A percentile compares a stretch with the other conserved stretches of the same genome.
These are phyloP conservation scores for Neotropicomus parvogracilis DNA, from an alignment of 1,284 basidiomycete species.

Conservation along the genomic window DNA sequence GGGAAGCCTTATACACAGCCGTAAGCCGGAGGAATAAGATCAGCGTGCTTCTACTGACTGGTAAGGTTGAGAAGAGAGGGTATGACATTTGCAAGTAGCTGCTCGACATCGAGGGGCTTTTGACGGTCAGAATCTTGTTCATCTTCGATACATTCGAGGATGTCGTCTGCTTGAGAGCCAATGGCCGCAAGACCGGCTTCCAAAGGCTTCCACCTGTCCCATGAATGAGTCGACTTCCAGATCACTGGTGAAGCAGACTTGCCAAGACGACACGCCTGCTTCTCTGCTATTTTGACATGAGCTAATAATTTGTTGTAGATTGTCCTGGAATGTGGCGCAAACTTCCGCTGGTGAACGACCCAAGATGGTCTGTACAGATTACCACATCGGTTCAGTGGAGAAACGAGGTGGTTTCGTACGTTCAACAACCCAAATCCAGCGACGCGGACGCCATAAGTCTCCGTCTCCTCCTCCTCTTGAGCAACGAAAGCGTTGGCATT, in stretches of 20 bases:
- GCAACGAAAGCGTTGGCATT: slow-evolving; percentile 91
- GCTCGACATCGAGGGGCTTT: slow-evolving; percentile 74
- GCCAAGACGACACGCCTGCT: slow-evolving; percentile 55
- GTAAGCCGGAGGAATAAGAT: slow-evolving; percentile 2
- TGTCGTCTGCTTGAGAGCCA: slow-evolving; percentile 78
- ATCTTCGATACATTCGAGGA: slow-evolving; percentile 75
- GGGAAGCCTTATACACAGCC: slow-evolving; percentile 57
- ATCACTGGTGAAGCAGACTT: slow-evolving; percentile 9
- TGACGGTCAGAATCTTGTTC: slow-evolving; percentile 60
- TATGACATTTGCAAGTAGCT: slow-evolving; percentile 74
- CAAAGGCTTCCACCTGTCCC: slow-evolving; percentile 78
- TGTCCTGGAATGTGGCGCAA: slow-evolving; percentile 54
- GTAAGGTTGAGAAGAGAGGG: slow-evolving; percentile 69
- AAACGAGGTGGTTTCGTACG: slow-evolving; percentile 42
- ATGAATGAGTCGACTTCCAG: slow-evolving; percentile 3
- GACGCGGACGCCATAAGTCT: slow-evolving; percentile 77
- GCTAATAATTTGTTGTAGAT: slow-evolving; percentile 53
- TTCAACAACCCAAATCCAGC: slow-evolving; percentile 82
- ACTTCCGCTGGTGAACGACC: slow-evolving; percentile 62
- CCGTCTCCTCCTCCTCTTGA: slow-evolving; percentile 91
- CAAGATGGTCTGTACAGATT: slow-evolving; percentile 57
- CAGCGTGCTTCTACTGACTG: slow-evolving; percentile 40
- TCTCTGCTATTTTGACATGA: slow-evolving; percentile 55
- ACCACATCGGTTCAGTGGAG: slow-evolving; percentile 12
- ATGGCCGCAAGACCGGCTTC: slow-evolving; percentile 83